These are phyloP conservation scores for Aspergillus ostianus DNA, from an alignment of 495 filamentous ascomycete species.

Conservation along the genomic window DNA sequence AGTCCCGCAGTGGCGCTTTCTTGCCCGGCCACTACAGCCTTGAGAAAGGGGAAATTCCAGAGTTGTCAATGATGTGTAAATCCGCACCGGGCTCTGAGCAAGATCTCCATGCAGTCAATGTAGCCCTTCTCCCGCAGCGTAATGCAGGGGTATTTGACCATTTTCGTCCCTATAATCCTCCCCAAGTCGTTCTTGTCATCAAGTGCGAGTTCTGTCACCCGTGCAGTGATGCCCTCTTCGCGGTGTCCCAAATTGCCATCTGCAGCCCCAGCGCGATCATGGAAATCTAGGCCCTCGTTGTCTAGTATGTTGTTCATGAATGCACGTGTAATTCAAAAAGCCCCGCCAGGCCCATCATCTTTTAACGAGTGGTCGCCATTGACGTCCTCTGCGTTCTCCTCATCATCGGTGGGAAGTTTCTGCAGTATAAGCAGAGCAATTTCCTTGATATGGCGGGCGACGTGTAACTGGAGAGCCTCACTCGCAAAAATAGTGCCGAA, in stretches of 20 bases:
- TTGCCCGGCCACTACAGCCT: constrained; percentile 25
- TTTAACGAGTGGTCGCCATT: constrained; percentile 30
- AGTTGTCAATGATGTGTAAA: constrained; percentile 20
- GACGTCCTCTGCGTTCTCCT: constrained; percentile 24
- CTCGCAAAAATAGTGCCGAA: constrained; percentile 26
- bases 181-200: constrained; percentile 28
- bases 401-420: constrained; percentile 29
- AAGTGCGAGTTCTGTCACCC: constrained; percentile 24
- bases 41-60: constrained; percentile 24
- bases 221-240: constrained; percentile 25
- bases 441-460: constrained; percentile 34
- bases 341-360: constrained; percentile 17
- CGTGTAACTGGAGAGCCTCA: constrained; percentile 32
- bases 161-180: constrained; percentile 26
- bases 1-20: constrained; percentile 14
- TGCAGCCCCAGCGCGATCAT: constrained; percentile 21
- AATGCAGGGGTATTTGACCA: constrained; percentile 32
- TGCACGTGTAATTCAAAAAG: constrained; percentile 17
- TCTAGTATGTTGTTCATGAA: constrained; percentile 35
- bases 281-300: constrained; percentile 27
- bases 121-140: constrained; percentile 25
- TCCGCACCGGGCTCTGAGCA: constrained; percentile 21
- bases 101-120: constrained; percentile 20
- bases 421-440: constrained; percentile 34
- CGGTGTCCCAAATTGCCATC: constrained; percentile 14